Evolutionary conservation across 2,329 filamentous ascomycete genomes (phyloP).

Genomic region (Parafenestella ontariensis): DNA sequence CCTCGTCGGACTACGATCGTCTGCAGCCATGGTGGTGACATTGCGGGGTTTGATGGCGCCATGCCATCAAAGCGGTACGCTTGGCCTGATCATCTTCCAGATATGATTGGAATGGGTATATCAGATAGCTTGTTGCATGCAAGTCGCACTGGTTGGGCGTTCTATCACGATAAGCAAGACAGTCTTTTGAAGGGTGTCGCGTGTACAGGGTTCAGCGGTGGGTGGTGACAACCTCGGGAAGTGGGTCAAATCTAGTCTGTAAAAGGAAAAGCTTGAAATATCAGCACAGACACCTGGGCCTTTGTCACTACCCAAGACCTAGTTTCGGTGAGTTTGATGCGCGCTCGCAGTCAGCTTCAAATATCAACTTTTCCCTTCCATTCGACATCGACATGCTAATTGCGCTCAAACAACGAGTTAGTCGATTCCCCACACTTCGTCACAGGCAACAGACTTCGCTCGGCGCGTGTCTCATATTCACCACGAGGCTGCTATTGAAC

Average conservation of each 20-base stretch:
- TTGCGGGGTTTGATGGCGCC: constrained; percentile 26
- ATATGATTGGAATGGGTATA: background rate
- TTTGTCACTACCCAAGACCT: no score
- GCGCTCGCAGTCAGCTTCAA: no score
- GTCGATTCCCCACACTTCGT: no score
- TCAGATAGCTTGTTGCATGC: constrained; percentile 1
- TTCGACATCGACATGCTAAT: no score
- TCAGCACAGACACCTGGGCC: no score
- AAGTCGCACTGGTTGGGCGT: background rate
- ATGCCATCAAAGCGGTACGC: background rate
- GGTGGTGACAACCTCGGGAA: background rate
- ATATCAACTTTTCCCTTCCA: no score
- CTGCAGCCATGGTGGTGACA: constrained; percentile 11
- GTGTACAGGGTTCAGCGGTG: background rate
- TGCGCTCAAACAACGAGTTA: no score
- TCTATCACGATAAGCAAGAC: background rate
- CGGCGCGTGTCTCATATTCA: no score
- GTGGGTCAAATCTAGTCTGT: background rate
- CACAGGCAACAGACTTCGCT: no score
- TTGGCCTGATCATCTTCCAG: constrained; percentile 2
- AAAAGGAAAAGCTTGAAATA: background rate
- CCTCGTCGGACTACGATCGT: background rate
- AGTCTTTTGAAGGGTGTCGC: no score
- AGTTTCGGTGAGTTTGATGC: no score
- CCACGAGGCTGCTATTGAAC: no score